Base-by-base conservation (phyloP, 306 rosid genomes). In the Dryas octopetala region DNA sequence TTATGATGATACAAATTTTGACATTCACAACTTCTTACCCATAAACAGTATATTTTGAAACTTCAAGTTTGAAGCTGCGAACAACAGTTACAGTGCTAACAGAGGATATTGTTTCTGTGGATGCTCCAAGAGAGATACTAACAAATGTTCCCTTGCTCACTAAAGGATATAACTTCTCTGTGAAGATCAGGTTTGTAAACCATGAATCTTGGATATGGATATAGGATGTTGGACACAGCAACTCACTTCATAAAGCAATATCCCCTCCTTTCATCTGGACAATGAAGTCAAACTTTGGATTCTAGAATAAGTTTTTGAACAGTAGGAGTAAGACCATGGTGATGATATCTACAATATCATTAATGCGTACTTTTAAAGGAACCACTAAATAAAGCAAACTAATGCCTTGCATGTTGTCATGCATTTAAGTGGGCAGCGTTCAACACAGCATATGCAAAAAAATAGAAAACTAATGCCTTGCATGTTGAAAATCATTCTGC, bases 81-180 rank as follows among this genome's bases (percentile, higher is more conserved):
- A 94, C 98, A 76, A 69, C 83, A 45, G 87, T 87, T 45, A 83
- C 84, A 6, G 97, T 91, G 68, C 78, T 85, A 74, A 82, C 63
- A 69, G 88, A 85, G 74, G 72, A 85, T 72, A 75, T 82, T 79
- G 57, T 93, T 74, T 88, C 85, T 53, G 90, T 94, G 80, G 86
- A 82, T 80, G 89, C 96, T 86, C 98, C 98, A 43, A 88, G 81
- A 45, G 97, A 85, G 87, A 76, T 82, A 81, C 89, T 94, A 59
- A 87, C 97, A 75, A 94, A 94, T 66, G 96, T 85, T 76, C 97
- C 95, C 60, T 87, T 83, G 68, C 98, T 97, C 60, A 68, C 87
- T 5, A 87, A 94, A 83, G 97, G 97, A 87, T 94, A 90, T 81
- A 87, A 88, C 76, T 94, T 94, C 88, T 80, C 91, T 3, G 93